Evolutionary conservation across 495 filamentous ascomycete genomes (phyloP), one percentile per base, ranked within the genome.

Genomic region (Letharia lupina): DNA sequence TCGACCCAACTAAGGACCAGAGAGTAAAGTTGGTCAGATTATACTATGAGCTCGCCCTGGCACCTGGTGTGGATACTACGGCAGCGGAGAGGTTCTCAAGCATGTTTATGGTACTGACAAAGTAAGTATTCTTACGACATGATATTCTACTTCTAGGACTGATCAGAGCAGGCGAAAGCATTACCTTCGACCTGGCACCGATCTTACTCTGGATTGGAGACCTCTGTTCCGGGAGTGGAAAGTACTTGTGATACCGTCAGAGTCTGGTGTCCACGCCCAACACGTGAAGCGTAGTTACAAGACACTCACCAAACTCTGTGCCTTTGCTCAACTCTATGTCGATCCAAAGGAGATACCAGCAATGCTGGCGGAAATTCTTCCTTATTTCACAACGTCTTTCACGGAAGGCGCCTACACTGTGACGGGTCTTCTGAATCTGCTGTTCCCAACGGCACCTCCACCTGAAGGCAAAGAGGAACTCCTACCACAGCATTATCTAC

Each of bases 311-410:
- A 97, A 93, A 78, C 82, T 99, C 47, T 91, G 89, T 75, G 85
- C 91, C 3, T 95, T 96, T 75, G 85, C 91, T 54, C 91, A 96
- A 73, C 79, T 90, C 33, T 99, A 96, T 75, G 92, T 98, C 72
- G 91, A 99, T 71, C 92, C 94, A 3, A 82, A 82, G 71, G 91
- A 95, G 70, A 82, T 93, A 39, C 85, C 89, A 44, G 87, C 83
- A 15, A 96, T 99, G 81, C 78, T 98, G n/a, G 88, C 96, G 60
- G 95, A 99, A 74, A 82, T 98, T 44, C 80, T 98, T 33, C 95
- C 93, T n/a, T 95, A 86, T 75, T 99, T 96, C 77, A 96, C 88
- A 66, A 95, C 91, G 23, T 96, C 93, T 0, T 93, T 93, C 74
- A 84, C 92, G 20, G 86, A 94, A 74, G 87, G 88, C 66, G 93